Evolutionary conservation across 768 basidiomycete genomes (phyloP), one percentile per base, ranked within the genome.

Genomic region (Trametes gibbosa): DNA sequence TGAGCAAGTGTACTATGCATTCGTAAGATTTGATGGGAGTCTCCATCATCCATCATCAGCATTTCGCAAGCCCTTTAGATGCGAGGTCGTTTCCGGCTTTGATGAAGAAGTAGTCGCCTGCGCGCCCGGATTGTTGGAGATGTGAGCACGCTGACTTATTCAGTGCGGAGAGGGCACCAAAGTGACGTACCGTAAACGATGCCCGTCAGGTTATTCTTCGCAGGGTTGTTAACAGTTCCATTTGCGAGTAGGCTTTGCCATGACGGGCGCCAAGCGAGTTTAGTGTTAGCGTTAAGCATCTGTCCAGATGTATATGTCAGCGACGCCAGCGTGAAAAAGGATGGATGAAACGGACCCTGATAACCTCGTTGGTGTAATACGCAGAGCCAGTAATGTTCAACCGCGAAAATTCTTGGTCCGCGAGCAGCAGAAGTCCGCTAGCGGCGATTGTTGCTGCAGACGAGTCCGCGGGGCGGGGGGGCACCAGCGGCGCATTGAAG

Each of bases 231-330:
- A 4, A 85, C 84, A 7, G 86, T 87, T 35, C 83, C 86, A 66
- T 87, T 85, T 1, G 85, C 81, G 41, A 87, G 74, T 24, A 87
- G 69, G 64, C 84, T 86, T 65, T 86, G 79, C 84, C 85, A 87
- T 16, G 73, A 66, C 17, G 84, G 82, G 27, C 75, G 72, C 85
- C 85, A 87, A 0, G 83, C 82, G 10, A 84, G 68, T 14, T 71
- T 65, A 0, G 80, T 83, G 27, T 80, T 82, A 47, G 74, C 74
- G 57, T 67, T 68, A 53, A 87, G 65, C 35, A 86, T 74, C 77
- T 81, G 52, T 10, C 7, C 1, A 10, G 17, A 14, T 8, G 21
- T 7, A 29, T 13, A 62, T 32, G 13, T 1, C 10, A 32, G n/a
- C 16, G 40, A 24, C n/a, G 10, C 12, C 23, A 25, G 25, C 4